Evolutionary conservation across 2,329 filamentous ascomycete genomes (phyloP).

Genomic region (Colletotrichum sp.): DNA sequence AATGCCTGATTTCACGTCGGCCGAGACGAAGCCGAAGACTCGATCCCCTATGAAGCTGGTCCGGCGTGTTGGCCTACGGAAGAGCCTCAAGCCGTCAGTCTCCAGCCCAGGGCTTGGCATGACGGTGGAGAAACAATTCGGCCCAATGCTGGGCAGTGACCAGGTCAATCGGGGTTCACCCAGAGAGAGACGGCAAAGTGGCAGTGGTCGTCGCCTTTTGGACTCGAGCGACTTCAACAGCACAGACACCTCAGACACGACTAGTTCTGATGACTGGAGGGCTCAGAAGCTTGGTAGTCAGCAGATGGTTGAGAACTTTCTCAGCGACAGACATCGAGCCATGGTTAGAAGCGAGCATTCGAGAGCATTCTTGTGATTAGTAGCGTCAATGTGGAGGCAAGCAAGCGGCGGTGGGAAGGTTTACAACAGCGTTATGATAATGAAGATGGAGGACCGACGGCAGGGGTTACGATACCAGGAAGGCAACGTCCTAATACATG

Average conservation of each 20-base stretch:
- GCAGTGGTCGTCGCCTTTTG: not conserved
- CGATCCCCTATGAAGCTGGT: constrained; percentile 16
- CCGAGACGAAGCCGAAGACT: not conserved
- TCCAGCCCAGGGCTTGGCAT: constrained; percentile 11
- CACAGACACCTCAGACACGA: not conserved
- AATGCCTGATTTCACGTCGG: not conserved
- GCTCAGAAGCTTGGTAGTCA: constrained; percentile 48
- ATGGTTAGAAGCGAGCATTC: constrained; percentile 42
- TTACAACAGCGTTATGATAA: not conserved
- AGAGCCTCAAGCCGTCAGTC: not conserved
- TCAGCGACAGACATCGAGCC: constrained; percentile 52
- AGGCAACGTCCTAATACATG: not conserved
- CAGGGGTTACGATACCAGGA: not conserved
- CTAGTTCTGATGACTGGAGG: constrained; percentile 24
- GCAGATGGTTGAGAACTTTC: constrained; percentile 59
- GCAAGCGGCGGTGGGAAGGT: not conserved
- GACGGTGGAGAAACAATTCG: not conserved
- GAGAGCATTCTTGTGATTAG: constrained; percentile 34
- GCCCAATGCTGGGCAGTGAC: not conserved
- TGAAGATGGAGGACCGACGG: not conserved
- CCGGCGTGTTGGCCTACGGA: not conserved
- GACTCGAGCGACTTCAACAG: not conserved
- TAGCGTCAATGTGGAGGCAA: not conserved
- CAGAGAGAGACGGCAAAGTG: not conserved
- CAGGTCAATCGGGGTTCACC: not conserved